Conservation (phyloP, 192 early-diverging fungal genomes). For the Coemansia sp. region DNA sequence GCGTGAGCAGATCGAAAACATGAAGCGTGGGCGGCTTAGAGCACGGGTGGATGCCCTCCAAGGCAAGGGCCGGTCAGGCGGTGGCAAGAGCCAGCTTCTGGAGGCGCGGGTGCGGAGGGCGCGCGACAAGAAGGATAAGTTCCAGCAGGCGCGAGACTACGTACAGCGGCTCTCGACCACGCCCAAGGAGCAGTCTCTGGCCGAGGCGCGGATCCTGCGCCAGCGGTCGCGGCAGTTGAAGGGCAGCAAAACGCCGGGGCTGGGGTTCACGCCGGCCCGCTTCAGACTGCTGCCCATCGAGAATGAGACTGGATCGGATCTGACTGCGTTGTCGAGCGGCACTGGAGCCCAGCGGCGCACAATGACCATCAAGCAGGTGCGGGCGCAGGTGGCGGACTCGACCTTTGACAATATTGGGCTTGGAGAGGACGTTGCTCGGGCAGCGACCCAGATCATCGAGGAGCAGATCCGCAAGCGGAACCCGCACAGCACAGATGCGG, state of each 20-base stretch:
- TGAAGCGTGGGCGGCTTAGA: conserved; percentile 16
- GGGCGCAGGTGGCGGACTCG: conserved; percentile 4
- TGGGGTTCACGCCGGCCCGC: conserved; percentile 59
- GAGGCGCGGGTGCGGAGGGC: conserved; percentile 34
- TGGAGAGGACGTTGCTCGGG: conserved; percentile 49
- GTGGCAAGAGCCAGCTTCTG: conserved; percentile 23
- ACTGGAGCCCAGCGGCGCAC: background rate
- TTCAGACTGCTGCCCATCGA: conserved; percentile 54
- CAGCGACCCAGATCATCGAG: conserved; percentile 22
- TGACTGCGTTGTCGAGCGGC: conserved; percentile 14
- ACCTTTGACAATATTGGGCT: conserved; percentile 65
- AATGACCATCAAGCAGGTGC: conserved; percentile 13
- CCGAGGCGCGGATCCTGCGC: conserved; percentile 29
- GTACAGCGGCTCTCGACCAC: conserved; percentile 9
- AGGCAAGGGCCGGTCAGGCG: conserved; percentile 20
- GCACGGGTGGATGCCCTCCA: conserved; percentile 14
- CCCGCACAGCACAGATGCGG: conserved; percentile 12
- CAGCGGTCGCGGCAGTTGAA: conserved; percentile 33
- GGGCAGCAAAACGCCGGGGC: conserved; percentile 18
- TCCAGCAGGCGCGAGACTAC: conserved; percentile 21
- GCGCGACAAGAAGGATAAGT: conserved; percentile 22
- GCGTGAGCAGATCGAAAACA: conserved; percentile 6
- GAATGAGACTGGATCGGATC: conserved; percentile 46
- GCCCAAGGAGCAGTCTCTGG: conserved; percentile 10
- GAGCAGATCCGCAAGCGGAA: conserved; percentile 2